Evolutionary conservation across 2,329 filamentous ascomycete species (phyloP), one percentile per base, ranked within the genome.

Genomic region (Diaporthe sp.): DNA sequence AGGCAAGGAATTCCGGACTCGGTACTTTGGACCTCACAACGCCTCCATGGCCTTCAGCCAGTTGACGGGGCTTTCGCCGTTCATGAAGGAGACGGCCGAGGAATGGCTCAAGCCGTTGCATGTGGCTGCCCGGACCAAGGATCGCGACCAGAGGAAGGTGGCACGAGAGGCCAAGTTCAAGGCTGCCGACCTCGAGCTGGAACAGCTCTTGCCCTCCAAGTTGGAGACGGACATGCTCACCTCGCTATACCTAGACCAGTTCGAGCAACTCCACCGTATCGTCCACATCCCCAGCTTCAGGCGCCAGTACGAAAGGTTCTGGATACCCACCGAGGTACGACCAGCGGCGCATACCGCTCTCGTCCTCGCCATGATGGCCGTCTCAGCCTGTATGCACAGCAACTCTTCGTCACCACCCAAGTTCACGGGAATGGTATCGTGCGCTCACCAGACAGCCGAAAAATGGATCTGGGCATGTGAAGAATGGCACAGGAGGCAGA

Each of bases 11-110:
- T 91, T 91, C 81, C 89, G 89, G 79, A 91, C 89, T 4, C 87
- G 89, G 77, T 92, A 91, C 80, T 90, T 89, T 78, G 89, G 90
- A 2, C 89, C 89, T 4, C 88, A 91, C 81, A 92, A 91, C 78
- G 89, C 89, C 59, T 91, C 88, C 82, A 89, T 91, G 82, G 90
- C 90, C 15, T 90, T 92, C 79, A 87, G 88, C 55, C 70, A 84
- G 84, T 83, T 90, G 78, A 88, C 88, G 3, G 90, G 90, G 3
- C 84, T 92, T 61, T 89, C 87, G 61, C 88, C 89, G 19, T 92
- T 92, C 75, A 92, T 92, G 90, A 89, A 88, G 77, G 89, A 92
- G 82, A 91, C 89, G 0, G 89, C 90, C 13, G 89, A 91, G 72
- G 89, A 91, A 80, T 91, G 90, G 89, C 85, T 92, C 73, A 86